Evolutionary conservation across 192 early-diverging fungal genomes (phyloP), one percentile per base, ranked within the genome.

Genomic region (Coemansia sp.): DNA sequence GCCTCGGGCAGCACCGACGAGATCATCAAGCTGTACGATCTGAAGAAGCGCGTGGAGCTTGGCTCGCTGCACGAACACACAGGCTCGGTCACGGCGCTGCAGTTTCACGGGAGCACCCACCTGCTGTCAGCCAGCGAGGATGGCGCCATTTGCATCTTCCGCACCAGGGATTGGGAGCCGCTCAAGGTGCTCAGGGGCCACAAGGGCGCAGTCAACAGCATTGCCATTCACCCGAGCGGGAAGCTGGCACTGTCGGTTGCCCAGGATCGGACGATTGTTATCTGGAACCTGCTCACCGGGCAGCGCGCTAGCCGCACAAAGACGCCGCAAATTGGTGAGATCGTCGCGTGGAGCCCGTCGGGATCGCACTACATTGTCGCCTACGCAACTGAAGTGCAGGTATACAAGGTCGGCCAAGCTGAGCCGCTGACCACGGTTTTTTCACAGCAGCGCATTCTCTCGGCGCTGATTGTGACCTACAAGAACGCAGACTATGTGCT

Each of bases 1-100:
- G 94, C 94, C 1, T 94, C 97, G 8, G 97, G 97, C 14, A 91
- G 94, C 52, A 88, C 90, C 7, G 97, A 99, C 63, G 97, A 99
- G 71, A 81, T 89, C 62, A 90, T 99, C 52, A 90, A 89, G 74
- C 79, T 99, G 29, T 98, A 94, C 63, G 89, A 96, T 59, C 67
- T 96, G 5, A 87, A 85, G 50, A 82, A 82, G 34, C 83, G 88
- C 43, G 90, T 91, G 60, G 95, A 98, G 69, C 76, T 92, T 26
- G 97, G 97, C 0, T 83, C 90, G 1, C 72, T 99, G 22, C 82
- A 91, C 49, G 90, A 97, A 53, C 97, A 99, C 63, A 80, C 84
- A 28, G 95, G 94, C 14, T 86, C 94, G 4, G 90, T 97, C 46
- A 95, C 93, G 14, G 75, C 81, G 4, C 64, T 99, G n/a, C 62